A percentile compares a stretch with the other conserved stretches of the same genome.
phyloP scores from a whole-genome alignment of 225 moss, liverwort and hornwort genomes.

The Climacium dendroides region DNA sequence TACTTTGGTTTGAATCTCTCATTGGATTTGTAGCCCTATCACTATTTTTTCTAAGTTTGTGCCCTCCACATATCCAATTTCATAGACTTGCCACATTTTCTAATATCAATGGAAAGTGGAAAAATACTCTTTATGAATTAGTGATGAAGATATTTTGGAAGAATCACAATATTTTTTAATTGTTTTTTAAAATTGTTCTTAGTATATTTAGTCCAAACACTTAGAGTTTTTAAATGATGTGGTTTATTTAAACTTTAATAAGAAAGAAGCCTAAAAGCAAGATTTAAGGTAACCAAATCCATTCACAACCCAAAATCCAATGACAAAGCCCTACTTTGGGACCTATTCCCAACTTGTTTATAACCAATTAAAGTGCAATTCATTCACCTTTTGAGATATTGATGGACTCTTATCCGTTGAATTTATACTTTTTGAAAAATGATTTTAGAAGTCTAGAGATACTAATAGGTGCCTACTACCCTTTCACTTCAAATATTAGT shows the following conservation, averaged over 20 bases:
- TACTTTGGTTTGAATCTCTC: neutral
- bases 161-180: neutral
- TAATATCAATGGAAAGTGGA: neutral
- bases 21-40: fast-evolving
- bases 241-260: neutral
- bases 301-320: fast-evolving
- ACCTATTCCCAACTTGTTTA: too few species aligned
- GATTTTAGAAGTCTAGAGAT: too few species aligned
- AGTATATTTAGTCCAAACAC: neutral
- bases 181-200: neutral
- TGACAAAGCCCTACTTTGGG: neutral
- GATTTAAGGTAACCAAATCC: neutral
- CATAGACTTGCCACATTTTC: neutral
- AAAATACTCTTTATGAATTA: neutral
- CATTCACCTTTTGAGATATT: too few species aligned
- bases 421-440: too few species aligned
- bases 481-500: too few species aligned
- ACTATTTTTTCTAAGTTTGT: neutral
- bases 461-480: too few species aligned
- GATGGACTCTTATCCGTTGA: too few species aligned
- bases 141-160: neutral
- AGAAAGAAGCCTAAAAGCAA: neutral
- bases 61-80: fast-evolving
- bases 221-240: fast-evolving
- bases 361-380: too few species aligned